These are phyloP conservation scores for Tulasnella sp. DNA, from an alignment of 768 basidiomycete species.

Conservation along the genomic window DNA sequence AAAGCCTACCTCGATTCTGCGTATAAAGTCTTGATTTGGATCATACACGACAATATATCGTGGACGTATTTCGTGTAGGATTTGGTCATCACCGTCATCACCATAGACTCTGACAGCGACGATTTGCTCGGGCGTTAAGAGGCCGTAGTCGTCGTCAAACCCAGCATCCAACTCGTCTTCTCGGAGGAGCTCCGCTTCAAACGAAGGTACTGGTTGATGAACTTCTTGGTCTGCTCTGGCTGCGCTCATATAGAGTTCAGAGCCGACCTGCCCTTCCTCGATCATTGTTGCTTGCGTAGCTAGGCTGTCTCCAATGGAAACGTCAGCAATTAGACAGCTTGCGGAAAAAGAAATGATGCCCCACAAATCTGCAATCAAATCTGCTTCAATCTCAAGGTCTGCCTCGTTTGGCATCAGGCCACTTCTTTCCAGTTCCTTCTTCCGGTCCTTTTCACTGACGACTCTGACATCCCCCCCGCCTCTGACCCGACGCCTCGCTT, in stretches of 20 bases:
- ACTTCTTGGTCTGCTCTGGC: neutral
- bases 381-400: constrained; percentile 48
- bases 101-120: constrained; percentile 84
- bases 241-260: neutral
- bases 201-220: neutral
- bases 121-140: constrained; percentile 72
- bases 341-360: constrained; percentile 34
- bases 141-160: constrained; percentile 63
- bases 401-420: constrained; percentile 36
- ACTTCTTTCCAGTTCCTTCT: constrained; percentile 32
- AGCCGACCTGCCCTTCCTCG: constrained; percentile 4
- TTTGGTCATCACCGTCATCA: constrained; percentile 86
- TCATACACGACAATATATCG: constrained; percentile 95
- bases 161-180: neutral
- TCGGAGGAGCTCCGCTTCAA: neutral
- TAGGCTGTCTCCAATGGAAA: neutral
- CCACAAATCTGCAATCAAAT: constrained; percentile 58
- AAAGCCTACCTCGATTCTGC: constrained; percentile 75
- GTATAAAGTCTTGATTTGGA: constrained; percentile 86
- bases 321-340: neutral
- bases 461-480: constrained; percentile 55
- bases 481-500: constrained; percentile 65
- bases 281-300: constrained; percentile 14
- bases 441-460: constrained; percentile 25
- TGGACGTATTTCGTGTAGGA: constrained; percentile 82